Base-by-base conservation (phyloP, 2,329 filamentous ascomycete genomes). In the Leptographium wingfieldii region DNA sequence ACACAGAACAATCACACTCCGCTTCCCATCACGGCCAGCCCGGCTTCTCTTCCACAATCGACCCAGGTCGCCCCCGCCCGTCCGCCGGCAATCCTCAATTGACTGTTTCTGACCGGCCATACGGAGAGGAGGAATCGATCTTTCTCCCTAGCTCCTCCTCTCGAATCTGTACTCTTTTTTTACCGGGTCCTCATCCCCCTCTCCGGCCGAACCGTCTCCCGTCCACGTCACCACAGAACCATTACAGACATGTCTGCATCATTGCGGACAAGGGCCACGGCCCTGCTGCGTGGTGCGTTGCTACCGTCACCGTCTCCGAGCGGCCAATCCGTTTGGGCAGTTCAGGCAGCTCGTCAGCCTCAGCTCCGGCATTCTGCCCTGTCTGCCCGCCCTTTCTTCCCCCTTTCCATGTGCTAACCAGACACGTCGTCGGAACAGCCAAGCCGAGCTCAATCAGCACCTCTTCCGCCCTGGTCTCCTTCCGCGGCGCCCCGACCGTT, bases 381-480 rank as follows among this genome's bases (percentile, higher is more conserved):
- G 33, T 10, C 35, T 9, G 12, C n/a, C 19, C 29, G 31, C 40
- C 25, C 31, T 16, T 29, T 33, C 22, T 48, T 19, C 38, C n/a
- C 10, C n/a, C 55, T 46, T 46, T 27, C 25, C 14, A 19, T 35
- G 33, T 56, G 16, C 40, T 57, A 35, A 57, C 55, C 5, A 19
- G n/a, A 14, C 40, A 12, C 27, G 27, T 22, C 16, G 55, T 3
- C 10, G n/a, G 12, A 62, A 67, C 69, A 90, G 87, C 78, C 73
- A 87, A 84, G 75, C 87, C 88, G 65, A 74, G 81, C 6, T 38
- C 56, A 48, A 10, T 27, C 56, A 14, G 27, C 40, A 51, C 55
- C 29, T 29, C 61, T 59, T 77, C 78, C 60, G 76, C 83, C 61
- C 74, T 88, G 68, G 71, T 86, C 62, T 83, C 86, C 65, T 82